Evolutionary conservation across 768 basidiomycete species (phyloP).

Genomic region (Mycena polygramma): DNA sequence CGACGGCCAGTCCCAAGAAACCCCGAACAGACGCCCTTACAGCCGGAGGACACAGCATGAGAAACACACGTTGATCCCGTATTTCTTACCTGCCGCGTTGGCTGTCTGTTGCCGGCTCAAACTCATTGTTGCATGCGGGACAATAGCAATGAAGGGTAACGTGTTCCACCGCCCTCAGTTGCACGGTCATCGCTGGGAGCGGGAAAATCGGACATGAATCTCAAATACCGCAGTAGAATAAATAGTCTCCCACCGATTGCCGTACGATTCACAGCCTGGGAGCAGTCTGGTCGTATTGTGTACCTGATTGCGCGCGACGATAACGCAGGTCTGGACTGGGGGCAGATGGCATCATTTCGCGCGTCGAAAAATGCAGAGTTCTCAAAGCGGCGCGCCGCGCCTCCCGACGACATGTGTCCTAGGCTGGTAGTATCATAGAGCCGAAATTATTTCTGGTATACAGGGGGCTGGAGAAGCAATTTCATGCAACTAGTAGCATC

Average conservation of each 20-base stretch:
- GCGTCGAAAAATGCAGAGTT: too few relatives aligned
- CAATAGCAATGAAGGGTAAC: not conserved
- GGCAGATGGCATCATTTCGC: not conserved
- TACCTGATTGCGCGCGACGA: not conserved
- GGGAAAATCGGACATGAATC: conserved; percentile 14
- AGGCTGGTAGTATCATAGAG: not conserved
- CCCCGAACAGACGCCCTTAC: conserved; percentile 23
- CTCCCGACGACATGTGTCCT: not conserved
- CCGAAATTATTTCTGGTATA: not conserved
- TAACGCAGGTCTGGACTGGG: not conserved
- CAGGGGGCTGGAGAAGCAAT: not conserved
- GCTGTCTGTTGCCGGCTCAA: not conserved
- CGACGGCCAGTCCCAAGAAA: conserved; percentile 12
- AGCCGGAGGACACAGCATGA: conserved; percentile 28
- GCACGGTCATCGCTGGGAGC: conserved; percentile 16
- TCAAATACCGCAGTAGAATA: not conserved
- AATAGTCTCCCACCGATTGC: conserved; percentile 27
- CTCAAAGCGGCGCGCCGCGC: too few relatives aligned
- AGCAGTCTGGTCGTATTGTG: not conserved
- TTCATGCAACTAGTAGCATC: too few relatives aligned
- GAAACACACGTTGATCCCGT: conserved; percentile 25
- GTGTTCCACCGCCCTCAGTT: conserved; percentile 2
- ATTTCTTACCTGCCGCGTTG: conserved; percentile 4
- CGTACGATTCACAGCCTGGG: conserved; percentile 17
- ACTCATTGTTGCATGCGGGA: conserved; percentile 15